phyloP scores from a whole-genome alignment of 306 rosid genomes.

The Citrullus colocynthis region DNA sequence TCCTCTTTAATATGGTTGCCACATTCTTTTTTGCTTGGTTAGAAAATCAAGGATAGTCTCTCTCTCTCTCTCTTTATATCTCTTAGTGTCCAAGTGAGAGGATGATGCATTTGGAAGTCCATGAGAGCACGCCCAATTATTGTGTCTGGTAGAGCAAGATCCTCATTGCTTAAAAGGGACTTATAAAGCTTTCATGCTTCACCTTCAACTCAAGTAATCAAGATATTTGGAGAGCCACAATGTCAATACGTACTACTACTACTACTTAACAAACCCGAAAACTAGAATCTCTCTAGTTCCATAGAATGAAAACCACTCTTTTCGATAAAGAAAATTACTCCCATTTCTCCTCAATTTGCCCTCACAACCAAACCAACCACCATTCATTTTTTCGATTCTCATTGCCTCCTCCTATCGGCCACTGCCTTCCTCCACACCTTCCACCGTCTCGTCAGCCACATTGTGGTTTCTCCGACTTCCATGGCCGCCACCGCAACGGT shows the following conservation, averaged over 20 bases:
- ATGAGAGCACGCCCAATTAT: constrained; percentile 66
- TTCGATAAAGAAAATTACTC: neutral
- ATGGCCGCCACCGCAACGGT: neutral
- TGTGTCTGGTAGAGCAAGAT: constrained; percentile 25
- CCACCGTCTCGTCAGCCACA: neutral
- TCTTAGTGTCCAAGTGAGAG: too few relatives aligned
- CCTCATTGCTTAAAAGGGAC: constrained; percentile 42
- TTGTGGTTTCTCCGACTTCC: neutral
- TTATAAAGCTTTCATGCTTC: constrained; percentile 19
- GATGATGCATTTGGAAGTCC: constrained; percentile 9
- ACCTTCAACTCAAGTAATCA: constrained; percentile 35
- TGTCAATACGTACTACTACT: neutral
- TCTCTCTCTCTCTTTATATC: too few relatives aligned
- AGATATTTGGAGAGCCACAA: neutral
- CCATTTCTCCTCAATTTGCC: neutral
- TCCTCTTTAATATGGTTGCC: too few relatives aligned
- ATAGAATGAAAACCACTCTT: too few relatives aligned
- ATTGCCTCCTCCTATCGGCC: too few relatives aligned
- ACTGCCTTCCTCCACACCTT: too few relatives aligned
- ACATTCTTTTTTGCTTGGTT: too few relatives aligned
- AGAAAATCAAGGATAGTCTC: too few relatives aligned
- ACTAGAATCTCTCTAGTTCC: too few relatives aligned
- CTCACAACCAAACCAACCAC: neutral
- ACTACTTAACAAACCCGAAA: neutral
- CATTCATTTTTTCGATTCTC: too few relatives aligned